A percentile compares a stretch with the other conserved stretches of the same genome.
phyloP scores from a whole-genome alignment of 306 rosid species.

The Pyrus bretschneideri region DNA sequence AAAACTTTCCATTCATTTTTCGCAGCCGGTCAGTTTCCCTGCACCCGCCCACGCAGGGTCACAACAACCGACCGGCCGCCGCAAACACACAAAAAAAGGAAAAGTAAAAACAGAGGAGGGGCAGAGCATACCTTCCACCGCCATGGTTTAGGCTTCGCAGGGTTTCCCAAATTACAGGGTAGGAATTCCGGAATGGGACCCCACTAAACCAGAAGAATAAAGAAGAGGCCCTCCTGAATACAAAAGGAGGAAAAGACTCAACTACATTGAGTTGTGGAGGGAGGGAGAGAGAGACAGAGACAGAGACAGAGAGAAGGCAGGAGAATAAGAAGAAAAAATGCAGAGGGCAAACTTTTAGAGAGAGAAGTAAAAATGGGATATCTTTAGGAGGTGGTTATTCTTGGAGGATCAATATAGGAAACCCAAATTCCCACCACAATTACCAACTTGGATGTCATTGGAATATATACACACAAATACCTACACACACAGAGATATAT shows the following conservation, averaged over 20 bases:
- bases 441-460: slow-evolving; percentile 32
- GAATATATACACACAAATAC: slow-evolving; percentile 1
- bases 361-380: slow-evolving; percentile 23
- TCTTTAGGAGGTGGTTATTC: slow-evolving; percentile 59
- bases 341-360: slow-evolving; percentile 1
- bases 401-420: slow-evolving; percentile 13
- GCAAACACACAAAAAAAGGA: neutral
- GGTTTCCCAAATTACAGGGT: neutral
- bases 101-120: neutral
- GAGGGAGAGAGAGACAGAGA: neutral
- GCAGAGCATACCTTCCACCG: slow-evolving; percentile 32
- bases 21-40: neutral
- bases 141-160: slow-evolving; percentile 18
- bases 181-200: neutral
- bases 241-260: slow-evolving; percentile 9
- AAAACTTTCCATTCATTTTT: neutral
- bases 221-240: slow-evolving; percentile 5
- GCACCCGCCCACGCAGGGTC: neutral
- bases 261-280: slow-evolving; percentile 13
- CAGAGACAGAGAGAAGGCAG: neutral
- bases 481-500: too few species aligned
- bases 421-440: slow-evolving; percentile 19
- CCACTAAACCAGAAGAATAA: neutral
- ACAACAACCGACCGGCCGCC: neutral
- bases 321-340: neutral